Conservation (phyloP, 176 grass and related monocot species). For the Chloris gayana region DNA sequence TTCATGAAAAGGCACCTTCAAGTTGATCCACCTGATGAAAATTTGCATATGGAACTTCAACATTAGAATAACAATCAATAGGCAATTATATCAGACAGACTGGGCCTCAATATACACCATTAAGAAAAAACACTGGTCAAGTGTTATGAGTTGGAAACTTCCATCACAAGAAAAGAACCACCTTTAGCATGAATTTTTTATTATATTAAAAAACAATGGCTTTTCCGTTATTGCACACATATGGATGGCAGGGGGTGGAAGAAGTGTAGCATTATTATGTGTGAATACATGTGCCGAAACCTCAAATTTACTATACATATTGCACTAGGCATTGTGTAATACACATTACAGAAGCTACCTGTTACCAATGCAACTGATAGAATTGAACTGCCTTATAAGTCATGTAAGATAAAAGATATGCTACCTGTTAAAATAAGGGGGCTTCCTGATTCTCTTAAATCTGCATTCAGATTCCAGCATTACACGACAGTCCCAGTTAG, state of each 20-base stretch:
- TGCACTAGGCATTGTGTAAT: not conserved
- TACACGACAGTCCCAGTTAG: constrained; percentile 91
- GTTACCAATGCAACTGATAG: not conserved
- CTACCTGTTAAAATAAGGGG: constrained; percentile 94
- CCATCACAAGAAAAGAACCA: not conserved
- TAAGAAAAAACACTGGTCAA: not conserved
- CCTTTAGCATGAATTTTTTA: not conserved
- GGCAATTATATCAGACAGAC: not conserved
- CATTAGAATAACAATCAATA: constrained; percentile 26
- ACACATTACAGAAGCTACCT: not conserved
- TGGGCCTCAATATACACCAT: not conserved
- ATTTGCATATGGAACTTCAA: not conserved
- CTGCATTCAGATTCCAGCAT: constrained; percentile 96
- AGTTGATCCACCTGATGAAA: constrained; percentile 85
- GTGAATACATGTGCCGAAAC: not conserved
- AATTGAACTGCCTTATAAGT: constrained; percentile 2
- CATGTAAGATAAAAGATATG: constrained; percentile 4
- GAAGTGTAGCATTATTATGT: not conserved
- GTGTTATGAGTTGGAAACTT: not conserved
- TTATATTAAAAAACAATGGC: not conserved
- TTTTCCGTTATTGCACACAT: not conserved
- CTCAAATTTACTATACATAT: not conserved
- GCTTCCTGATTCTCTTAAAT: constrained; percentile 91
- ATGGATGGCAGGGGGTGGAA: not conserved
- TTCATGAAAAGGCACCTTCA: constrained; percentile 93